A percentile compares a stretch with the other conserved stretches of the same genome.
Conservation (phyloP, 169 alveolate species). For the Plasmodium coatneyi region DNA sequence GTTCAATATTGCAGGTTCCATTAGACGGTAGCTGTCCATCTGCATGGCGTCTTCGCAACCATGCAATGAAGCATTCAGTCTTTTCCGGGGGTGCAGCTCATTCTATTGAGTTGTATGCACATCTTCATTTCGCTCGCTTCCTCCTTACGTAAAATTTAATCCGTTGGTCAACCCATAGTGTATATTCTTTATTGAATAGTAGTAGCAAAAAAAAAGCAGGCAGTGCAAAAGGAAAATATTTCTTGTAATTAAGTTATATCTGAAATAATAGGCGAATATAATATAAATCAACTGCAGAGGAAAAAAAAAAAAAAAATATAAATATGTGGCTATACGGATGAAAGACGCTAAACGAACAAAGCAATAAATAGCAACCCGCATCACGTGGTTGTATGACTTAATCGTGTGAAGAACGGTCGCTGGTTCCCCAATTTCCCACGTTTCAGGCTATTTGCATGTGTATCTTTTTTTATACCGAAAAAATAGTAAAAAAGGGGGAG, state of each 20-base stretch:
- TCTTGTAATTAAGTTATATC: constrained; percentile 57
- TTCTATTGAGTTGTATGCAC: not conserved
- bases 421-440: not conserved
- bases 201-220: constrained; percentile 58
- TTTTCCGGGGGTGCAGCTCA: not conserved
- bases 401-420: not conserved
- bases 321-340: not conserved
- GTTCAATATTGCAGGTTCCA: not conserved
- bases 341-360: not conserved
- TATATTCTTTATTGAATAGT: constrained; percentile 51
- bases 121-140: not conserved
- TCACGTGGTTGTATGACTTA: not conserved
- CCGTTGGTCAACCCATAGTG: constrained; percentile 68
- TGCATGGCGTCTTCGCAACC: not conserved
- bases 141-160: constrained; percentile 54
- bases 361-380: not conserved
- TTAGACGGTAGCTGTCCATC: not conserved
- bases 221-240: constrained; percentile 42
- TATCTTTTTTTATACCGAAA: constrained; percentile 61
- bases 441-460: constrained; percentile 1
- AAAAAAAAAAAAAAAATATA: constrained; percentile 7
- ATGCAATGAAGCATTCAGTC: not conserved
- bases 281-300: constrained; percentile 46
- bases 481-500: constrained; percentile 64
- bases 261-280: constrained; percentile 31